These are phyloP conservation scores for Penicillium paneum DNA, from an alignment of 2,329 filamentous ascomycete species.

Conservation along the genomic window DNA sequence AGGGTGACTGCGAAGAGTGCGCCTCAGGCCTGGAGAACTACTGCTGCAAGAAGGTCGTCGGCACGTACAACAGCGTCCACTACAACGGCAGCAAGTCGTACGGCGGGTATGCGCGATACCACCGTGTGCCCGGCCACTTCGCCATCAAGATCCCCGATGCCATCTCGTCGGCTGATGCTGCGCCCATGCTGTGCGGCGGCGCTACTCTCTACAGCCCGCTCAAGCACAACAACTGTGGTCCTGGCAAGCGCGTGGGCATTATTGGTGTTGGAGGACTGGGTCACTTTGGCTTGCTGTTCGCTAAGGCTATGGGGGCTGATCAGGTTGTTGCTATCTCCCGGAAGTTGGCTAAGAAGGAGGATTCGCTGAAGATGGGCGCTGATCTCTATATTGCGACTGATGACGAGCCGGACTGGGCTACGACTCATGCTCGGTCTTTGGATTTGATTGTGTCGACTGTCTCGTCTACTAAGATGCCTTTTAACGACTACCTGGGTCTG, in stretches of 20 bases:
- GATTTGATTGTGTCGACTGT: slow-evolving; percentile 59
- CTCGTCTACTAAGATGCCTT: slow-evolving; percentile 60
- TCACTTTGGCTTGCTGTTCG: slow-evolving; percentile 69
- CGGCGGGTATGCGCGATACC: slow-evolving; percentile 62
- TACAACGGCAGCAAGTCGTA: slow-evolving; percentile 60
- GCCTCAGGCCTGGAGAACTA: slow-evolving; percentile 41
- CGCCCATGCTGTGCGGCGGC: slow-evolving; percentile 76
- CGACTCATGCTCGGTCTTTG: slow-evolving; percentile 47
- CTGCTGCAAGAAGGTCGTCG: slow-evolving; percentile 30
- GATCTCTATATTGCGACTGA: slow-evolving; percentile 56
- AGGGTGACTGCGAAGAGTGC: slow-evolving; percentile 54
- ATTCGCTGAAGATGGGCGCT: slow-evolving; percentile 56
- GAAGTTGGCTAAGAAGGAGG: slow-evolving; percentile 49
- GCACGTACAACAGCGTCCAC: slow-evolving; percentile 34
- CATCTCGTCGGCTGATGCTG: slow-evolving; percentile 51
- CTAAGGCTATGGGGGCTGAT: slow-evolving; percentile 68
- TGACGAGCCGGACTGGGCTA: slow-evolving; percentile 54
- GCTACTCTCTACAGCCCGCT: slow-evolving; percentile 71
- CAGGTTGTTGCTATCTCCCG: slow-evolving; percentile 58
- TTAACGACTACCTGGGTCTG: slow-evolving; percentile 60
- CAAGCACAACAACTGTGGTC: slow-evolving; percentile 63
- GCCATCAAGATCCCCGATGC: slow-evolving; percentile 56
- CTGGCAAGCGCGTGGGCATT: slow-evolving; percentile 69
- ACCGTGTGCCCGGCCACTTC: slow-evolving; percentile 57
- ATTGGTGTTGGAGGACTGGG: slow-evolving; percentile 72